Percentiles rank a stretch among this genome's conserved stretches.
Conservation (phyloP, 345 rosid genomes). For the Cardamine occulta region DNA sequence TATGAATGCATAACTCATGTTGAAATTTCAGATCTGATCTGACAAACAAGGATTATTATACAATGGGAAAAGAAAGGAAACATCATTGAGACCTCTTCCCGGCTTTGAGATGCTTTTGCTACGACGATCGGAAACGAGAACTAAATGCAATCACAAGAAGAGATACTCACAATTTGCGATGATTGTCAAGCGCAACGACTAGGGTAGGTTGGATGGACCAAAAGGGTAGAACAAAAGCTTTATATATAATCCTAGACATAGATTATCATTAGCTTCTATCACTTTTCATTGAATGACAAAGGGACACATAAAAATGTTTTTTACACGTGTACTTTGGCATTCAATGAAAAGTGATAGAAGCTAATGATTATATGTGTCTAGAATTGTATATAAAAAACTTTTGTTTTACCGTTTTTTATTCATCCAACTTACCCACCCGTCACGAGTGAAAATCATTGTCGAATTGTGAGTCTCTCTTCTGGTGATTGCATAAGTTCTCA, state of each 20-base stretch:
- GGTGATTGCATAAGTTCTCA: background rate
- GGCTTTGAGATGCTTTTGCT: background rate
- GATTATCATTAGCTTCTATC: no score
- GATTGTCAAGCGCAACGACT: background rate
- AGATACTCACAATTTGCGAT: background rate
- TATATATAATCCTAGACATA: background rate
- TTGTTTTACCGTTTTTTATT: background rate
- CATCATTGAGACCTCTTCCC: background rate
- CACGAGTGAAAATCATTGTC: background rate
- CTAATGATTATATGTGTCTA: no score
- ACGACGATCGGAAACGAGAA: background rate
- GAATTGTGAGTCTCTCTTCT: background rate
- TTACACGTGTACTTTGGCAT: background rate
- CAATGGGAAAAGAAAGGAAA: background rate
- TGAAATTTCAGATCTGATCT: constrained; percentile 10
- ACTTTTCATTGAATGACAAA: no score
- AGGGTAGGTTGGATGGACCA: background rate
- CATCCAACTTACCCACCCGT: background rate
- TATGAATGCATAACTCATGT: background rate
- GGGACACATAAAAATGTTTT: no score
- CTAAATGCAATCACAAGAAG: background rate
- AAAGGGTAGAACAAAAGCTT: background rate
- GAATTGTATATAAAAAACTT: background rate
- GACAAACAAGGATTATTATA: background rate
- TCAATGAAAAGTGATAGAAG: background rate